These are phyloP conservation scores for Mycena sp. DNA, from an alignment of 1,284 basidiomycete genomes.

Conservation along the genomic window DNA sequence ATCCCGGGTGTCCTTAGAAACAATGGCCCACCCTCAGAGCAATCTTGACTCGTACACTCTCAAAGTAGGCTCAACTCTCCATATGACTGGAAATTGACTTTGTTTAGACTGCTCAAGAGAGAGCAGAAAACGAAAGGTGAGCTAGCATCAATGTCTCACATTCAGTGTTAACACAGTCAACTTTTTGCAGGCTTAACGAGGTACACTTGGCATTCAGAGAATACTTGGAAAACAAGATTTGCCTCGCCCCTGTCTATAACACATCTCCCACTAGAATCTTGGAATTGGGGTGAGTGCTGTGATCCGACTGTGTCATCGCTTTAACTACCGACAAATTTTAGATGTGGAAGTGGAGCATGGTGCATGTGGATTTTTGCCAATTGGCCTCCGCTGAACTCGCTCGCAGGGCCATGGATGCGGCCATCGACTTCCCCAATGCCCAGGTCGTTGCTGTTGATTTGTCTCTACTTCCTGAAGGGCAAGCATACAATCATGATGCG, in stretches of 20 bases:
- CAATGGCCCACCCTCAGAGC: too few species aligned
- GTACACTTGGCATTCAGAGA: conserved; percentile 3
- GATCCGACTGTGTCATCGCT: not conserved
- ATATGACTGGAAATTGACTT: too few species aligned
- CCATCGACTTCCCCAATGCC: conserved; percentile 5
- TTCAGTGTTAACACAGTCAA: not conserved
- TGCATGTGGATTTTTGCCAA: not conserved
- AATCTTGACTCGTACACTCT: too few species aligned
- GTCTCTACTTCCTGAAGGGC: not conserved
- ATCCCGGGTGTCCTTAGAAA: too few species aligned
- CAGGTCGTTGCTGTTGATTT: conserved; percentile 14
- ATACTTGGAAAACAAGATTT: not conserved
- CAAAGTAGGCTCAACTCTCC: too few species aligned
- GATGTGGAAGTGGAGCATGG: conserved; percentile 19
- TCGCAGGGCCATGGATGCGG: conserved; percentile 16
- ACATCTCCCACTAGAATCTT: conserved; percentile 5
- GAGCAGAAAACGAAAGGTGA: conserved; percentile 1
- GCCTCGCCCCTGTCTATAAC: conserved; percentile 11
- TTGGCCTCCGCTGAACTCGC: not conserved
- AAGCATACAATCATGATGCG: not conserved
- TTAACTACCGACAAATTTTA: not conserved
- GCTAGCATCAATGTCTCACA: not conserved
- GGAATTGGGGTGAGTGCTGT: conserved; percentile 12
- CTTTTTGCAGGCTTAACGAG: conserved; percentile 8
- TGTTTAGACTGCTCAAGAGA: conserved; percentile 10